Base-by-base conservation (phyloP, 2,329 filamentous ascomycete genomes). In the Microsporum audouinii region DNA sequence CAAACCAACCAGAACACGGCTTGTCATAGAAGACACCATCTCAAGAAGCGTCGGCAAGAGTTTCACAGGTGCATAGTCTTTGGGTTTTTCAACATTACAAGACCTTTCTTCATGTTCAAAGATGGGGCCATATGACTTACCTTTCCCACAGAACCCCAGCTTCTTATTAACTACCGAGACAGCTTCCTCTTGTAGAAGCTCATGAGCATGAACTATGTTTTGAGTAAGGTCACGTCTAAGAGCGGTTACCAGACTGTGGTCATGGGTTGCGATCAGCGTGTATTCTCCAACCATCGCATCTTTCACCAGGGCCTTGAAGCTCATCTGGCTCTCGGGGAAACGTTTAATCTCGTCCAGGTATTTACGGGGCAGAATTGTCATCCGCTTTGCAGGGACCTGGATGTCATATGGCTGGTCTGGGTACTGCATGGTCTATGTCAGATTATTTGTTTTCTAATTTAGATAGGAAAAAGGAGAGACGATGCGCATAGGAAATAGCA, bases 11-110 rank as follows among this genome's bases (percentile, higher is more conserved):
- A 67, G 64, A 2, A 64, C 65, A 45, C 31, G 59, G 33, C 64
- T 62, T 1, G 63, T 64, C 4, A 66, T 41, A 33, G 63, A 62
- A 5, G 63, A 63, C 8, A 68, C 65, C 6, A 68, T 62, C 7
- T 62, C 43, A 23, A 65, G 57, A 8, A 64, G 45, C 17, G 17
- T 62, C n/a, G 59, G 12, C 39, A 63, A 63, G n/a, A 66, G 53
- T 34, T 33, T 23, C 31, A 53, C 31, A 3, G 49, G 27, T n/a
- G 10, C 12, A 33, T 53, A 53, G 27, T 53, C 49, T 53, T 23
- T 23, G 17, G 14, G 3, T 14, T 7, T 14, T 3, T 17, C 49
- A 53, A 23, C 10, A 17, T 53, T 53, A 33, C 7, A n/a, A 33
- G 12, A 53, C 2, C 39, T 1, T 43, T 5, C 39, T 6, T 43